Conservation (phyloP, 2,329 filamentous ascomycete species). For the Diaporthe sp. region DNA sequence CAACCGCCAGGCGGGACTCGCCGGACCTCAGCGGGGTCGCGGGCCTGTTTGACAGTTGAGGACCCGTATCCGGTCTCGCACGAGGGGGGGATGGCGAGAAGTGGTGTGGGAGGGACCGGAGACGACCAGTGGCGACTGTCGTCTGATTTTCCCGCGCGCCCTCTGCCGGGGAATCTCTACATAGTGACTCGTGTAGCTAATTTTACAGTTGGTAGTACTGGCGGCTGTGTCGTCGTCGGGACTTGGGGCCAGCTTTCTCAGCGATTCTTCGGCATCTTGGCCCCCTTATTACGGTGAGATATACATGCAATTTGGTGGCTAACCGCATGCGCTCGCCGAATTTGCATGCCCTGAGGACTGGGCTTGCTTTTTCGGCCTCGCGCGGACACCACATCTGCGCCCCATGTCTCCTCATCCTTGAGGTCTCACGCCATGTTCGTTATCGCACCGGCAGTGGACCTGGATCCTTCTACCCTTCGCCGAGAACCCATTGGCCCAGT, state of each 20-base stretch:
- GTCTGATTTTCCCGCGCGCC: constrained; percentile 16
- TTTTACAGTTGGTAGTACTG: constrained; percentile 11
- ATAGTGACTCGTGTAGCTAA: constrained; percentile 18
- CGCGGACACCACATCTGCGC: neutral
- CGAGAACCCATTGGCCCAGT: neutral
- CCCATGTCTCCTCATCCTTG: neutral
- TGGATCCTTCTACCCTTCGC: neutral
- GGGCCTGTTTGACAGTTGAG: constrained; percentile 53
- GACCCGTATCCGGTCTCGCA: neutral
- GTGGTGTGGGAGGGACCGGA: neutral
- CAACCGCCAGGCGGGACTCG: constrained; percentile 42
- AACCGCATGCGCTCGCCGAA: neutral
- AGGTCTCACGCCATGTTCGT: neutral
- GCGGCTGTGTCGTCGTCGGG: neutral
- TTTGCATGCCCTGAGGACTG: neutral
- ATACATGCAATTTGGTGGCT: neutral
- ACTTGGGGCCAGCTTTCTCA: constrained; percentile 4
- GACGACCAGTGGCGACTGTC: neutral
- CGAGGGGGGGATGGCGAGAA: neutral
- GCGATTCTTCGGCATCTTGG: neutral
- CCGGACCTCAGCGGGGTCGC: constrained; percentile 68
- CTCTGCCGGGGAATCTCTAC: constrained; percentile 8
- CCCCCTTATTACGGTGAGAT: neutral
- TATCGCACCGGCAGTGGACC: neutral
- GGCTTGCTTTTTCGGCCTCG: constrained; percentile 3